Conservation (phyloP, 345 rosid species). For the Combretum micranthum region DNA sequence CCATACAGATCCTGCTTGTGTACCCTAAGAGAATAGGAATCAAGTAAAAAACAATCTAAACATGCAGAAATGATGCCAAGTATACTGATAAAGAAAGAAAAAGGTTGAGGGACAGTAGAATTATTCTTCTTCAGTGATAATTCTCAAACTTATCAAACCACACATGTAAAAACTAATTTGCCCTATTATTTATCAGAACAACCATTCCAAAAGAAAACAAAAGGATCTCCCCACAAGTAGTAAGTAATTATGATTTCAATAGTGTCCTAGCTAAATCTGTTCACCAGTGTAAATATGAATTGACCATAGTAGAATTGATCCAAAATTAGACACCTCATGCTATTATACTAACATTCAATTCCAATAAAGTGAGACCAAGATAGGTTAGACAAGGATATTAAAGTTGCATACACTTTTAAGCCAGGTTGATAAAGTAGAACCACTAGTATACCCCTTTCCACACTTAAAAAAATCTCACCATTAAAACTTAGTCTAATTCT, state of each 20-base stretch:
- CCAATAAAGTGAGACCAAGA: too few species aligned
- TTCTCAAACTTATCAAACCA: not conserved
- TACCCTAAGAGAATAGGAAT: conserved; percentile 33
- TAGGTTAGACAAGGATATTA: too few species aligned
- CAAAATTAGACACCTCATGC: not conserved
- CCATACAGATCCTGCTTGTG: conserved; percentile 48
- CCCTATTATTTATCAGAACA: too few species aligned
- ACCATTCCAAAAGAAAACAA: too few species aligned
- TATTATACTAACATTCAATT: too few species aligned
- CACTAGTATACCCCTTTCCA: too few species aligned
- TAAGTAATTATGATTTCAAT: too few species aligned
- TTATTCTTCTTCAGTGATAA: not conserved
- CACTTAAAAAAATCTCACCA: too few species aligned
- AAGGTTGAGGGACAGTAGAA: not conserved
- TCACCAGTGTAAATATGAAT: not conserved
- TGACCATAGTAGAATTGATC: not conserved
- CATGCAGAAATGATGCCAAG: not conserved
- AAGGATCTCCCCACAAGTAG: too few species aligned
- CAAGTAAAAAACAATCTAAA: not conserved
- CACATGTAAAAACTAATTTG: not conserved
- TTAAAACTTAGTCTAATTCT: too few species aligned
- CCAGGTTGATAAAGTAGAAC: too few species aligned
- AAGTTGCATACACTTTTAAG: too few species aligned
- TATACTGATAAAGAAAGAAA: not conserved
- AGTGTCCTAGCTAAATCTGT: not conserved